Conservation (phyloP, 2,329 filamentous ascomycete genomes). For the Aspergillus neoniger region DNA sequence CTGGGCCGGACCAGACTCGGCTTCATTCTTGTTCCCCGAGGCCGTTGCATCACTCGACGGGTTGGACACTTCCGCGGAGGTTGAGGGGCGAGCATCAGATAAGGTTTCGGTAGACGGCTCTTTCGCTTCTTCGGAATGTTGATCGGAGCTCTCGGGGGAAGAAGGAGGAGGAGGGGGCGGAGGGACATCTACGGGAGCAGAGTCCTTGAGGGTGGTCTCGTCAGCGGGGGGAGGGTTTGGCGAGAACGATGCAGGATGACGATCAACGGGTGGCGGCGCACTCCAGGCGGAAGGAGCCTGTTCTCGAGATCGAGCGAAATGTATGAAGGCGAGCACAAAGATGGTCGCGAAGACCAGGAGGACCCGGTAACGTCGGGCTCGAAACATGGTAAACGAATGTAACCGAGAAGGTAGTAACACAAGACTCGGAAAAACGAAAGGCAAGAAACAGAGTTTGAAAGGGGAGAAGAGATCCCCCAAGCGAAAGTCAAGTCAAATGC, state of each 20-base stretch:
- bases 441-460: not conserved
- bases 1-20: not conserved
- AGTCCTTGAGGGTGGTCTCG: constrained; percentile 4
- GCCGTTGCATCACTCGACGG: constrained; percentile 3
- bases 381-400: constrained; percentile 43
- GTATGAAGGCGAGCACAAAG: constrained; percentile 50
- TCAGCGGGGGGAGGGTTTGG: constrained; percentile 14
- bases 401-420: not conserved
- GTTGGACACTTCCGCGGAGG: constrained; percentile 4
- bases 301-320: constrained; percentile 51
- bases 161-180: constrained; percentile 16
- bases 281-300: constrained; percentile 21
- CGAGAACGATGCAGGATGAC: constrained; percentile 13
- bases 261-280: constrained; percentile 20
- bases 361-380: constrained; percentile 51
- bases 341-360: constrained; percentile 49
- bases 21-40: constrained; percentile 11
- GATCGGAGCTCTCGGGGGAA: not conserved
- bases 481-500: not conserved
- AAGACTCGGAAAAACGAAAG: constrained; percentile 8
- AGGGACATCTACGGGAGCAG: constrained; percentile 9
- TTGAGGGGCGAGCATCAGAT: constrained; percentile 2
- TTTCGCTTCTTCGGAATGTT: not conserved
- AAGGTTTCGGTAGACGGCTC: not conserved
- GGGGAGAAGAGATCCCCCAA: not conserved